phyloP scores from a whole-genome alignment of 345 rosid species.

The Eucalyptus globulus region DNA sequence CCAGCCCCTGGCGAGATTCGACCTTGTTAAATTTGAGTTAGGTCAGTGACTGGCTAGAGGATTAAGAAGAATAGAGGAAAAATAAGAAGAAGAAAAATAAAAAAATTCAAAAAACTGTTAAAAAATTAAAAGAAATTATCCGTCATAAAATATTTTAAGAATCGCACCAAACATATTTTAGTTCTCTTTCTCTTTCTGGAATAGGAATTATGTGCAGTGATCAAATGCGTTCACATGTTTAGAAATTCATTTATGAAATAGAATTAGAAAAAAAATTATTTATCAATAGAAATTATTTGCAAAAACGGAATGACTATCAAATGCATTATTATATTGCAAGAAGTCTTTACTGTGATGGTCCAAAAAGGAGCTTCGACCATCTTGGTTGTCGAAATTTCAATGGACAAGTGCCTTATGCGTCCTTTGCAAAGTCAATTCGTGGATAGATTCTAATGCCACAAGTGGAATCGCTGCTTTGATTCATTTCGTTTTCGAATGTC shows the following conservation, averaged over 20 bases:
- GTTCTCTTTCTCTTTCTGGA: fast-evolving
- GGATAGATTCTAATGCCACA: background rate
- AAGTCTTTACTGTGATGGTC: background rate
- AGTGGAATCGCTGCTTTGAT: background rate
- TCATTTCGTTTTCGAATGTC: background rate
- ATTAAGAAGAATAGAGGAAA: no score
- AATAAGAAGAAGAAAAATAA: no score
- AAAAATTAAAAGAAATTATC: no score
- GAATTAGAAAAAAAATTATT: no score
- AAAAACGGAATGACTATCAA: no score
- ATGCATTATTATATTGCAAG: no score
- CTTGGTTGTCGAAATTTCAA: background rate
- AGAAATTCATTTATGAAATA: no score
- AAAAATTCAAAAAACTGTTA: no score
- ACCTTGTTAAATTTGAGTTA: no score
- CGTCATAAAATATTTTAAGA: no score
- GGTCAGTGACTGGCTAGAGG: fast-evolving
- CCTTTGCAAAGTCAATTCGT: background rate
- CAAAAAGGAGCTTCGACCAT: background rate
- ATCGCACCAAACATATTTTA: fast-evolving
- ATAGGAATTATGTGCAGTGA: no score
- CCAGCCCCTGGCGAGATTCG: fast-evolving
- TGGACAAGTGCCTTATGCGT: background rate
- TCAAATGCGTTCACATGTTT: fast-evolving
- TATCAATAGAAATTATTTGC: no score